Conservation (phyloP, 129 eudicot species). For the Gnaphalium uliginosum region DNA sequence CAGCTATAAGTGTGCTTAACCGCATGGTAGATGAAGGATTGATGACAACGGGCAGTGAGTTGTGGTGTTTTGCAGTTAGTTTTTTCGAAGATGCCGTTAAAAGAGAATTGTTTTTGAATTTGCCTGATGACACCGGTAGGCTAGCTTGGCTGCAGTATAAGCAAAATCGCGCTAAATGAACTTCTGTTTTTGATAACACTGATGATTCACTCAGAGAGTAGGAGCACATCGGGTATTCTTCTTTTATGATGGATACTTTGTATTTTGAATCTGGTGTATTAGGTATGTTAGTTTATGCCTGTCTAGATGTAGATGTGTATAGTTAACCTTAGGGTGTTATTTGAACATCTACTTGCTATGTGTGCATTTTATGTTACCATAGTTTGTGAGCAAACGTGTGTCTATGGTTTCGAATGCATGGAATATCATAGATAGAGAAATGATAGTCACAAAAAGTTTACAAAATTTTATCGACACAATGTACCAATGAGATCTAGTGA, state of each 20-base stretch:
- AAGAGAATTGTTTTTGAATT: conserved; percentile 20
- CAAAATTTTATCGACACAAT: too few species aligned
- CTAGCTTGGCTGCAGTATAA: conserved; percentile 27
- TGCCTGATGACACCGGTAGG: conserved; percentile 24
- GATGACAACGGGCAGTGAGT: conserved; percentile 9
- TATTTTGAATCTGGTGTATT: neutral
- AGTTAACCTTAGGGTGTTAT: neutral
- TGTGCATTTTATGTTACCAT: neutral
- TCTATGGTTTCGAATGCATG: neutral
- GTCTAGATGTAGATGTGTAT: neutral
- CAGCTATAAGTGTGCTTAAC: conserved; percentile 13
- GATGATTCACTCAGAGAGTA: neutral
- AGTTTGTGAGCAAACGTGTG: neutral
- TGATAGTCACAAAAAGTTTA: too few species aligned
- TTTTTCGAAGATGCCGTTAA: conserved; percentile 26
- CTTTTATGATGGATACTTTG: neutral
- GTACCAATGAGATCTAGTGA: too few species aligned
- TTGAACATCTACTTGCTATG: neutral
- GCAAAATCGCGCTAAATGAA: neutral
- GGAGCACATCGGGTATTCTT: neutral
- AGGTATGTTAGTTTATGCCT: neutral
- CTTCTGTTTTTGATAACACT: too few species aligned
- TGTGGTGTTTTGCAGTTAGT: conserved; percentile 26
- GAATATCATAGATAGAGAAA: neutral
- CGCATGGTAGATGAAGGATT: conserved; percentile 28